Conservation (phyloP, 2,329 filamentous ascomycete genomes). For the Aspergillus sclerotialis region DNA sequence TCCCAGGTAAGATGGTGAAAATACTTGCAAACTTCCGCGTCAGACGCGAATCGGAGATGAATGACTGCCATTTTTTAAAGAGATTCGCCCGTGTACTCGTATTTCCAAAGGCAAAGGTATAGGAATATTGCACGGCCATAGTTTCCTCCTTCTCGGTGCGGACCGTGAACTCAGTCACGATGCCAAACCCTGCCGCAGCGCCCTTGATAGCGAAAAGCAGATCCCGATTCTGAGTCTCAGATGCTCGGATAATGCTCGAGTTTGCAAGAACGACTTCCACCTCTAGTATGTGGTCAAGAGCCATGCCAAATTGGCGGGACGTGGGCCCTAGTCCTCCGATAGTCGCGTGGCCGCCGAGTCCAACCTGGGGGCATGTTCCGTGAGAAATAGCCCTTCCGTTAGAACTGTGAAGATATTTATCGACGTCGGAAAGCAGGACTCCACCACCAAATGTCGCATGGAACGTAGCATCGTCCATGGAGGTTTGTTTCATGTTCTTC, state of each 20-base stretch:
- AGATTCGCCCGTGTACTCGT: conserved; percentile 43
- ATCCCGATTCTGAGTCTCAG: conserved; percentile 21
- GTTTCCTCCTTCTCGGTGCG: conserved; percentile 30
- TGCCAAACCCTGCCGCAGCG: conserved; percentile 30
- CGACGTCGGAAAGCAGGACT: conserved; percentile 25
- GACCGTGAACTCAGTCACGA: conserved; percentile 33
- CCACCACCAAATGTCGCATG: conserved; percentile 29
- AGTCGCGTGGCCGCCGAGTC: conserved; percentile 32
- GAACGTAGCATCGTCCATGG: conserved; percentile 22
- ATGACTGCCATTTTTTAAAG: conserved; percentile 53
- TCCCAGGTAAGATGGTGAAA: conserved; percentile 49
- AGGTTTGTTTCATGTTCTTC: conserved; percentile 24
- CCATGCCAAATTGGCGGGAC: conserved; percentile 43
- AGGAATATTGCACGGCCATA: conserved; percentile 52
- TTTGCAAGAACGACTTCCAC: conserved; percentile 43
- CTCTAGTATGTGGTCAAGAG: conserved; percentile 44
- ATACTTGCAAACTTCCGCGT: conserved; percentile 53
- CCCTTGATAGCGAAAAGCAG: conserved; percentile 31
- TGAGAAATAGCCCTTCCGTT: conserved; percentile 26
- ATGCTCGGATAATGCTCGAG: conserved; percentile 24
- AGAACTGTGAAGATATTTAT: conserved; percentile 19
- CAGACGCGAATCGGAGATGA: conserved; percentile 48
- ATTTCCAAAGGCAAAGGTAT: conserved; percentile 44
- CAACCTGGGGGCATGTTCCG: conserved; percentile 27
- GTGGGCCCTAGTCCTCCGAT: conserved; percentile 30